Evolutionary conservation across 2,329 filamentous ascomycete species (phyloP), one percentile per base, ranked within the genome.

Genomic region (Blastomyces percursus): DNA sequence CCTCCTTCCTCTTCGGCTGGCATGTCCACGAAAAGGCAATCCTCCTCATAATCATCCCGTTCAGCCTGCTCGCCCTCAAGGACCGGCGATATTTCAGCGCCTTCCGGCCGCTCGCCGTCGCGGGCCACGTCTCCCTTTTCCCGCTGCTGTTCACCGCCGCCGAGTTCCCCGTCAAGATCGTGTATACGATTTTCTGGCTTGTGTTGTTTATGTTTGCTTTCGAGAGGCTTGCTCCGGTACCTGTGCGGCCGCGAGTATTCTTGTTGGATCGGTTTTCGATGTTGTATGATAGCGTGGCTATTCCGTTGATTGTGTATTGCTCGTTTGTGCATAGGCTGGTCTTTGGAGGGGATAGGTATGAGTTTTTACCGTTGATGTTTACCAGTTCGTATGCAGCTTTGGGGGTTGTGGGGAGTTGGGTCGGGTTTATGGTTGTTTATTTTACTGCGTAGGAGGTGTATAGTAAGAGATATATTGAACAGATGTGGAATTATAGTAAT

Each of bases 21-120:
- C 94, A 99, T 72, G 94, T 99, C 9, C 94, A 99, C 70, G 94
- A 99, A 73, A 99, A 99, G 76, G 94, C 94, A 1, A 89, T 99
- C 63, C 82, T 99, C 27, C 84, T 97, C 24, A 88, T 97, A 71
- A 91, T 99, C 67, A 89, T 97, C 58, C 94, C 94, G 0, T 97
- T 97, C 79, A 95, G 90, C 68, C 82, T 99, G 65, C 87, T 97
- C 64, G 92, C 93, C 0, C 84, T 97, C 60, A 89, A 88, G 73
- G 92, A 97, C 73, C 85, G 94, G 60, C 86, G 94, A 32, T 92
- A 96, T 72, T 86, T 97, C 40, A 88, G 91, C 63, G 93, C 93
- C 1, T 99, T 97, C 77, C 84, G 91, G 30, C 94, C 94, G 1
- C 79, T 99, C 55, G 92, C 91, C 0, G 92, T 99, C 0, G 89